Percentiles rank a stretch among this genome's conserved stretches.
These are phyloP conservation scores for Phytophthora sansomeana DNA, from an alignment of 352 stramenopile species.

Conservation along the genomic window DNA sequence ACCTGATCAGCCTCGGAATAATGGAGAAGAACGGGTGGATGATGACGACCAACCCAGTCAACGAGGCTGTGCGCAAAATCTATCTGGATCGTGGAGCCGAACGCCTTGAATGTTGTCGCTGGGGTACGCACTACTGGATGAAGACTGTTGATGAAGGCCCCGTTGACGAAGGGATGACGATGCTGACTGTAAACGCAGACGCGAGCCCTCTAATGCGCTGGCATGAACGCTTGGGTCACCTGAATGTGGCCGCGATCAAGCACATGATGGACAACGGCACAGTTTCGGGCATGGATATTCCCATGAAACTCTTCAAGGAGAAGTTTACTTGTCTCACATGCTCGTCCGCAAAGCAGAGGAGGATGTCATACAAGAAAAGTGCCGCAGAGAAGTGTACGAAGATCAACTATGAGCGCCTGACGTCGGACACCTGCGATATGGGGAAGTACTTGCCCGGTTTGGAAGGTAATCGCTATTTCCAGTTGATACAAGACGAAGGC, in stretches of 20 bases:
- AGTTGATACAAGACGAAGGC: constrained; percentile 15
- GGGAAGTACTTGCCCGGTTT: background rate
- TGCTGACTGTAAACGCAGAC: background rate
- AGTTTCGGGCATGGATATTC: background rate
- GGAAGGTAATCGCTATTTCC: constrained; percentile 1
- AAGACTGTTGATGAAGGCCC: background rate
- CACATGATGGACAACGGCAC: background rate
- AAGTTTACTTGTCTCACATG: no score
- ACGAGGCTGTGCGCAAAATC: background rate
- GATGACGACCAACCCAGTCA: background rate
- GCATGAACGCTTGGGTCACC: background rate
- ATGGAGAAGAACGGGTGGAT: background rate
- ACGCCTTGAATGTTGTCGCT: background rate
- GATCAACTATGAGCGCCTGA: background rate
- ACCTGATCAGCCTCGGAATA: background rate
- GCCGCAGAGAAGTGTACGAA: no score
- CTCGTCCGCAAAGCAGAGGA: no score
- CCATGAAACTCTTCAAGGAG: no score
- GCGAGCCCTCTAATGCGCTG: background rate
- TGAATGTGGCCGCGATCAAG: constrained; percentile 1
- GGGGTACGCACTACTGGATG: background rate
- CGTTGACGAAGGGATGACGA: background rate
- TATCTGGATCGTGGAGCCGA: background rate
- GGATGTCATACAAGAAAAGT: no score
- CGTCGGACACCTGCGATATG: no score